These are phyloP conservation scores for Naganishia vaughanmartiniae DNA, from an alignment of 768 basidiomycete genomes.

Conservation along the genomic window DNA sequence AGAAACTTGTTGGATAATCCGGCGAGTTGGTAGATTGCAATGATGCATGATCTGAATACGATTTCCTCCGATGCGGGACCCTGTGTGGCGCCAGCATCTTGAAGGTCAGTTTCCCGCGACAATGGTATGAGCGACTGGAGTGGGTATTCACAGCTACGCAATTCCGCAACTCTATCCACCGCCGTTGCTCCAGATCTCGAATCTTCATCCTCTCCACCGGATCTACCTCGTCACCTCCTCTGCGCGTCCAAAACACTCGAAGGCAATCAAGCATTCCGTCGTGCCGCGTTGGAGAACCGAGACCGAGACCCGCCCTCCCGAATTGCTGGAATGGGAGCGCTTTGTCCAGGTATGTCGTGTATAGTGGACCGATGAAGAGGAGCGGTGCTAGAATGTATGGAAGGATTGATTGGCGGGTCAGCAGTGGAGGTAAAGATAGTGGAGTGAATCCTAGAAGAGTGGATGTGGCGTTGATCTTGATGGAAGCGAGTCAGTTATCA, in stretches of 20 bases:
- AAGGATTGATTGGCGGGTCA: conserved; percentile 24
- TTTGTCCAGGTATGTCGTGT: conserved; percentile 53
- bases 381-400: conserved; percentile 68
- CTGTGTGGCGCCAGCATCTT: no score
- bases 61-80: conserved; percentile 90
- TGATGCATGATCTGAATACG: conserved; percentile 80
- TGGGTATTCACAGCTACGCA: conserved; percentile 57
- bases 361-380: conserved; percentile 76
- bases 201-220: not conserved
- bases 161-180: conserved; percentile 68
- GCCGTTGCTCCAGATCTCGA: conserved; percentile 12
- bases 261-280: conserved; percentile 19
- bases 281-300: not conserved
- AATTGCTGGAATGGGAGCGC: conserved; percentile 40
- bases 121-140: no score
- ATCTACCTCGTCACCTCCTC: conserved; percentile 24
- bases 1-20: conserved; percentile 61
- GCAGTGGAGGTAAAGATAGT: conserved; percentile 13
- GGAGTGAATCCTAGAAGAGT: conserved; percentile 25
- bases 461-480: conserved; percentile 26
- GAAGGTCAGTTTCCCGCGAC: no score
- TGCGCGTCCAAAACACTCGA: conserved; percentile 9
- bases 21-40: conserved; percentile 69
- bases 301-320: conserved; percentile 49
- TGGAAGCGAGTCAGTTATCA: not conserved